Conservation (phyloP, 192 early-diverging fungal species). For the Podila clonocystis region DNA sequence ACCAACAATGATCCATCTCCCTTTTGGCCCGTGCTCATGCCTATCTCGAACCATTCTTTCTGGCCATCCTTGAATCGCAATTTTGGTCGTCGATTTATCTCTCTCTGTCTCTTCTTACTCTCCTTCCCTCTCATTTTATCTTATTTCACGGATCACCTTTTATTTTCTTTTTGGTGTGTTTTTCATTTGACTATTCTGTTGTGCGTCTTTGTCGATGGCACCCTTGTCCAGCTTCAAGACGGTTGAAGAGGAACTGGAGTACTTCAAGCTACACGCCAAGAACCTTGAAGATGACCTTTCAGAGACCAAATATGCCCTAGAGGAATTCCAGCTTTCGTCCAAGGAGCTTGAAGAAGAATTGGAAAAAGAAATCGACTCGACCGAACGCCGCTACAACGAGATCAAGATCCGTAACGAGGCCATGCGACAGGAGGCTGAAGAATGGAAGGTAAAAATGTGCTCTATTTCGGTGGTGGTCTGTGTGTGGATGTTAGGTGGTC, state of each 20-base stretch:
- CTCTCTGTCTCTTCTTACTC: too few species aligned
- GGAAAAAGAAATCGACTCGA: constrained; percentile 74
- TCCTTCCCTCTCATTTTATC: too few species aligned
- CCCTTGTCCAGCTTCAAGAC: constrained; percentile 25
- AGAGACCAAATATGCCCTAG: constrained; percentile 68
- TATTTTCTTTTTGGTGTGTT: too few species aligned
- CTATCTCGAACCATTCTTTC: too few species aligned
- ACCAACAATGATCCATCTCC: too few species aligned
- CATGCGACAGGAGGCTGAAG: constrained; percentile 71
- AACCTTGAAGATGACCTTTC: constrained; percentile 62
- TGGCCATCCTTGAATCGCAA: too few species aligned
- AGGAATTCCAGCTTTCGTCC: constrained; percentile 73
- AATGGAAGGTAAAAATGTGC: constrained; percentile 68
- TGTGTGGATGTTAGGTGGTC: too few species aligned
- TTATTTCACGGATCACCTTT: too few species aligned
- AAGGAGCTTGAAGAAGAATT: constrained; percentile 78
- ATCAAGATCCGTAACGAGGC: constrained; percentile 71
- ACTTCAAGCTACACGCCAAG: constrained; percentile 66
- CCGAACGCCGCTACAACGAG: constrained; percentile 73
- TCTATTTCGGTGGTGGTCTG: not conserved
- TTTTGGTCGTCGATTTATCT: too few species aligned
- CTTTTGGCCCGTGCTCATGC: too few species aligned
- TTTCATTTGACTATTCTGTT: too few species aligned
- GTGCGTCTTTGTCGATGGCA: too few species aligned
- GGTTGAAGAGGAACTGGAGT: constrained; percentile 72